A percentile compares a stretch with the other conserved stretches of the same genome.
Evolutionary conservation across 495 filamentous ascomycete genomes (phyloP).

Genomic region (Podospora pseudocomata): DNA sequence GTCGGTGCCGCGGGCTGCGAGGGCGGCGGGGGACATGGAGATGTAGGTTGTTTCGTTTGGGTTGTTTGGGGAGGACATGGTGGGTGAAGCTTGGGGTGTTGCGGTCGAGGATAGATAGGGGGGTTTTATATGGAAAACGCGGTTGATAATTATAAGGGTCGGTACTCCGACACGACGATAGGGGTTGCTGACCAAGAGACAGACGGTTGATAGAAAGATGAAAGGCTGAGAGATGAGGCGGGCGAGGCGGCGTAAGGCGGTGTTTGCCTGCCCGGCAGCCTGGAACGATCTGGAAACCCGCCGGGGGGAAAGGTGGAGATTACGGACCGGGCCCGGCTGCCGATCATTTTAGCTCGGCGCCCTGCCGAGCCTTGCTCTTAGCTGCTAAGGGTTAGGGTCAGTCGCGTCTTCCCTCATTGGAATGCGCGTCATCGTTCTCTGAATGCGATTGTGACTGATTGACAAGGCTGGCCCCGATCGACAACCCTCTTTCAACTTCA

Average conservation of each 20-base stretch:
- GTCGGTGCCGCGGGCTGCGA: slow-evolving; percentile 64
- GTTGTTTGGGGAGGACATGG: slow-evolving; percentile 41
- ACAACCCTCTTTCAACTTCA: background rate
- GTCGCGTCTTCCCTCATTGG: background rate
- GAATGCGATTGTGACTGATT: background rate
- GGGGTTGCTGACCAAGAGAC: slow-evolving; percentile 18
- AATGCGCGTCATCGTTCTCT: background rate
- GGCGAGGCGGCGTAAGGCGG: background rate
- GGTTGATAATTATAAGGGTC: background rate
- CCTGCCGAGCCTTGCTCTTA: slow-evolving; percentile 7
- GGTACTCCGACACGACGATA: background rate
- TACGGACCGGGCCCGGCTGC: background rate
- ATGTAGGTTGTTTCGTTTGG: slow-evolving; percentile 45
- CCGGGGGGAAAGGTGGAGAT: background rate
- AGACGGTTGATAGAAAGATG: background rate
- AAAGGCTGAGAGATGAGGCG: background rate
- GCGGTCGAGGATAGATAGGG: no score
- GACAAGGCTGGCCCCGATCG: background rate
- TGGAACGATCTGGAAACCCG: slow-evolving; percentile 24
- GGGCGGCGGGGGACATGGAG: slow-evolving; percentile 49
- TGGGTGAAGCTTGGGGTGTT: slow-evolving; percentile 8
- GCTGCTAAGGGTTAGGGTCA: slow-evolving; percentile 7
- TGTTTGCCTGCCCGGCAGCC: slow-evolving; percentile 16
- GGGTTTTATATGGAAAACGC: background rate
- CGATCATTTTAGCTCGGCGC: slow-evolving; percentile 15